Evolutionary conservation across 805 yeast species (phyloP).

Genomic region (Monosporozyma solicola): DNA sequence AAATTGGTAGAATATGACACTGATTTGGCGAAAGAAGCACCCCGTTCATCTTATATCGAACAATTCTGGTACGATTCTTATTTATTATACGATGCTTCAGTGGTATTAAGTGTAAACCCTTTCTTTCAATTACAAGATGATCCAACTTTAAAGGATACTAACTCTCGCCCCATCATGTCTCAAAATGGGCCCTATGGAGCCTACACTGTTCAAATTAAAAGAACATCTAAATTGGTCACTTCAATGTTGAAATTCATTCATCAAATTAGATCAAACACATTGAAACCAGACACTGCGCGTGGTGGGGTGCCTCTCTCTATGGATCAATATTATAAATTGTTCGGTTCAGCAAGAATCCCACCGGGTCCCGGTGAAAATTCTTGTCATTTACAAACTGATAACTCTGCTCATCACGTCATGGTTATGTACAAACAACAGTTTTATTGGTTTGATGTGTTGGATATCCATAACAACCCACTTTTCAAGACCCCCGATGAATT

Average conservation of each 20-base stretch:
- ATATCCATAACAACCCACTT: slow-evolving; percentile 58
- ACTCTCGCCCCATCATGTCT: slow-evolving; percentile 16
- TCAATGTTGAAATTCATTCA: slow-evolving; percentile 73
- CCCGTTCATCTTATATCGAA: slow-evolving; percentile 75
- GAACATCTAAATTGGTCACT: slow-evolving; percentile 73
- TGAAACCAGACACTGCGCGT: slow-evolving; percentile 60
- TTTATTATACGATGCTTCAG: slow-evolving; percentile 78
- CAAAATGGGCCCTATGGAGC: slow-evolving; percentile 29
- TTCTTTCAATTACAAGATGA: slow-evolving; percentile 87
- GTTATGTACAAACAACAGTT: slow-evolving; percentile 80
- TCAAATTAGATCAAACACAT: slow-evolving; percentile 65
- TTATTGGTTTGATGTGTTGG: slow-evolving; percentile 91
- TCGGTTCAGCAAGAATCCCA: slow-evolving; percentile 85
- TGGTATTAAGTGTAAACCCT: slow-evolving; percentile 86
- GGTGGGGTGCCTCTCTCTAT: slow-evolving; percentile 64
- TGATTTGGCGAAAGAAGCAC: slow-evolving; percentile 50
- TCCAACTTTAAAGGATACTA: slow-evolving; percentile 45
- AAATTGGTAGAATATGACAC: slow-evolving; percentile 54
- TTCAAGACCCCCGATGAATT: slow-evolving; percentile 62
- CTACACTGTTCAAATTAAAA: slow-evolving; percentile 46
- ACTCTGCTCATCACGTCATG: slow-evolving; percentile 67
- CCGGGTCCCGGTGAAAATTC: slow-evolving; percentile 48
- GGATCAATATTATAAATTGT: slow-evolving; percentile 83
- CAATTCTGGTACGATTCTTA: slow-evolving; percentile 94
- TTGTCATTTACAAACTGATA: slow-evolving; percentile 78